Conservation (phyloP, 192 early-diverging fungal genomes). For the Entomortierella parvispora region DNA sequence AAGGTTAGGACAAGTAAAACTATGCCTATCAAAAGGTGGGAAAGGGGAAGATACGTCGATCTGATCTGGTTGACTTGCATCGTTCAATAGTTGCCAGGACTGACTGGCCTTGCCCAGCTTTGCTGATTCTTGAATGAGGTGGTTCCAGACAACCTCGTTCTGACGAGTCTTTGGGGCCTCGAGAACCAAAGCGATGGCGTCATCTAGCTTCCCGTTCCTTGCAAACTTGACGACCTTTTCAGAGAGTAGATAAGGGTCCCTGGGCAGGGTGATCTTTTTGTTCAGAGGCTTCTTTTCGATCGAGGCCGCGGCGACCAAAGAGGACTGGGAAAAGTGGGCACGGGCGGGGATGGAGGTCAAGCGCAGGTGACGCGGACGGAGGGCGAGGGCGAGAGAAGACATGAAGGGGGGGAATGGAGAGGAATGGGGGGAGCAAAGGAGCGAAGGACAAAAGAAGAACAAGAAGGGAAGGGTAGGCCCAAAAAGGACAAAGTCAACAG, state of each 20-base stretch:
- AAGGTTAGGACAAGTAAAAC: background rate
- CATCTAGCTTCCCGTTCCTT: constrained; percentile 36
- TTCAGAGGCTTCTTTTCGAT: constrained; percentile 21
- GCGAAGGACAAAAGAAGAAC: too few relatives aligned
- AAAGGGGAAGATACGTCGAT: too few relatives aligned
- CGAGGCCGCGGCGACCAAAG: background rate
- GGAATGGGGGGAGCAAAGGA: background rate
- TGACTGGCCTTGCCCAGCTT: constrained; percentile 37
- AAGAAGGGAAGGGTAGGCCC: background rate
- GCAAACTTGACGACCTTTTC: constrained; percentile 46
- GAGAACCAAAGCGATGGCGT: constrained; percentile 41
- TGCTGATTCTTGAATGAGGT: constrained; percentile 48
- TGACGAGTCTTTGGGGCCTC: constrained; percentile 38
- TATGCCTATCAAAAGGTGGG: background rate
- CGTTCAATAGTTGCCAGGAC: constrained; percentile 35
- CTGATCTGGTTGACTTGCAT: constrained; percentile 18
- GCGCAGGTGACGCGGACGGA: background rate
- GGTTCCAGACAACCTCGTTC: constrained; percentile 54
- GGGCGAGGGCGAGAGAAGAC: background rate
- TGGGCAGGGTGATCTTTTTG: constrained; percentile 46
- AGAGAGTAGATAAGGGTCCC: constrained; percentile 48
- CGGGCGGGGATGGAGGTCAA: background rate
- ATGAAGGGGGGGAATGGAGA: background rate
- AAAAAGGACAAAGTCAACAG: background rate
- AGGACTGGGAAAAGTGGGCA: too few relatives aligned